These are phyloP conservation scores for Sporisorium scitamineum DNA, from an alignment of 1,284 basidiomycete genomes.

Conservation along the genomic window DNA sequence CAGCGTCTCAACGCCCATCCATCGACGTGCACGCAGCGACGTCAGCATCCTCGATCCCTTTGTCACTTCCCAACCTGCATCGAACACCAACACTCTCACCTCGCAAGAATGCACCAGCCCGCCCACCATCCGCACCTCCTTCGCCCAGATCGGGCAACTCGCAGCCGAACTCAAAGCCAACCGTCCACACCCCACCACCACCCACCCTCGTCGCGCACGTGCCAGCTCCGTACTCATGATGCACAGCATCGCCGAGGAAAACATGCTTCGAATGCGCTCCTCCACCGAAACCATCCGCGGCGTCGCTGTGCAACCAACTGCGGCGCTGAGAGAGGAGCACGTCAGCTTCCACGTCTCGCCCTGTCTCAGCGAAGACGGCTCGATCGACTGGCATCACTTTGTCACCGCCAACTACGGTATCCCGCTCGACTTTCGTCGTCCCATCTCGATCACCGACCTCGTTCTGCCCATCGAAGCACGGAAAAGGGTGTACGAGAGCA, in stretches of 20 bases:
- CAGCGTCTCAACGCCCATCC: conserved; percentile 35
- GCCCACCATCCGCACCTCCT: conserved; percentile 18
- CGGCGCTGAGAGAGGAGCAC: conserved; percentile 11
- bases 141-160: conserved; percentile 32
- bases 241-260: conserved; percentile 40
- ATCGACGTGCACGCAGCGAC: conserved; percentile 44
- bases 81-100: neutral
- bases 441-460: conserved; percentile 26
- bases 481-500: conserved; percentile 20
- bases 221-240: conserved; percentile 26
- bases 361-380: conserved; percentile 16
- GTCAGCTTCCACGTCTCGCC: conserved; percentile 30
- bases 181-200: conserved; percentile 22
- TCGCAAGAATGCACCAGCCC: conserved; percentile 1
- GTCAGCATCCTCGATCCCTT: conserved; percentile 31
- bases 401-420: conserved; percentile 31
- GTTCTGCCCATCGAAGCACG: conserved; percentile 14
- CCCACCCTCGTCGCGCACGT: neutral
- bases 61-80: neutral
- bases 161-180: conserved; percentile 28
- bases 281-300: conserved; percentile 36
- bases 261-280: conserved; percentile 15
- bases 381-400: conserved; percentile 37
- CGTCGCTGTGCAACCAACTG: neutral
- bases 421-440: conserved; percentile 1